Evolutionary conservation across 106 monocot genomes (phyloP).

Genomic region (Ottelia alismoides): DNA sequence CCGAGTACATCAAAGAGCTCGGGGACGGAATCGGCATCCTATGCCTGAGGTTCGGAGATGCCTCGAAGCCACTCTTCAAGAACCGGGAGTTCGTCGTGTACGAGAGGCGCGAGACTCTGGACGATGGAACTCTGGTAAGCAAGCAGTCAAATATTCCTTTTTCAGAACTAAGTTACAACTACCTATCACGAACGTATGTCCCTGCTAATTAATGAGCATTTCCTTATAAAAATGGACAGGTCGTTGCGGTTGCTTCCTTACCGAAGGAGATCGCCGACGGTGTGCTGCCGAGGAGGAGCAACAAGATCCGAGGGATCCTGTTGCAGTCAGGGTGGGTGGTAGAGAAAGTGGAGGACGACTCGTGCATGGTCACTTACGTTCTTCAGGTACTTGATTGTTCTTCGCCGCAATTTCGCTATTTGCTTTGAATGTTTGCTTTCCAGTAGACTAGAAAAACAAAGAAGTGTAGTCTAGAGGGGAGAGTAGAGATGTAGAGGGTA

Average conservation of each 20-base stretch:
- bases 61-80: conserved; percentile 60
- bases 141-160: no score
- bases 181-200: no score
- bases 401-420: background rate
- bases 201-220: no score
- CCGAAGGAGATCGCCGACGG: conserved; percentile 86
- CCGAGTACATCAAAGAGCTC: conserved; percentile 66
- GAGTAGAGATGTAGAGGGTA: no score
- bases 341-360: conserved; percentile 60
- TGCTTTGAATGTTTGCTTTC: background rate
- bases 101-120: conserved; percentile 71
- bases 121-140: conserved; percentile 79
- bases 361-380: conserved; percentile 80
- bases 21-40: conserved; percentile 64
- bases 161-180: no score
- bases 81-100: conserved; percentile 86
- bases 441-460: no score
- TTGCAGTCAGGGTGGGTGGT: conserved; percentile 95
- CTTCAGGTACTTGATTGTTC: conserved; percentile 47
- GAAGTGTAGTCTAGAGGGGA: no score
- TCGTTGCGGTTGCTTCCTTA: conserved; percentile 82
- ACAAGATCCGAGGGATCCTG: conserved; percentile 51
- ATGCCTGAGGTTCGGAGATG: conserved; percentile 56
- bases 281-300: conserved; percentile 49
- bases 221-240: no score